A percentile compares a stretch with the other conserved stretches of the same genome.
These are phyloP conservation scores for Purshia tridentata DNA, from an alignment of 306 rosid species.

Conservation along the genomic window DNA sequence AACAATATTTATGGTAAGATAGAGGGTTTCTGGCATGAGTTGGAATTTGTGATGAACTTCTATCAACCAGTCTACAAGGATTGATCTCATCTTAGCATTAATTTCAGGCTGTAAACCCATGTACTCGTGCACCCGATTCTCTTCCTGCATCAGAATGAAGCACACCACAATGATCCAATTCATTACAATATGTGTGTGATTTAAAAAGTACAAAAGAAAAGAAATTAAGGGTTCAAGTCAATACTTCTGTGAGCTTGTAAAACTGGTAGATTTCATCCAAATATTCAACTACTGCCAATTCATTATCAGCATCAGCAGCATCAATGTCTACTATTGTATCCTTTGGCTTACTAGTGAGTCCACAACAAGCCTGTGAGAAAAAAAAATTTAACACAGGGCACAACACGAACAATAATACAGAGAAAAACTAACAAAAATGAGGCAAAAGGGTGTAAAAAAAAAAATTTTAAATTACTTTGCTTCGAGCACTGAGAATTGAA, in stretches of 20 bases:
- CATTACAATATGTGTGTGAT: not conserved
- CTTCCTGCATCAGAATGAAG: slow-evolving; percentile 40
- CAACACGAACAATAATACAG: not conserved
- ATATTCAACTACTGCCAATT: slow-evolving; percentile 75
- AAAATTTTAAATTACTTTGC: slow-evolving; percentile 49
- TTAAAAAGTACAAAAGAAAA: slow-evolving; percentile 6
- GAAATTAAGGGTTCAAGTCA: not conserved
- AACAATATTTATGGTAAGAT: slow-evolving; percentile 61
- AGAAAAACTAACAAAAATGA: not conserved
- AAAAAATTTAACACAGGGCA: slow-evolving; percentile 9
- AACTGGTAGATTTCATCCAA: slow-evolving; percentile 68
- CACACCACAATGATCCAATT: not conserved
- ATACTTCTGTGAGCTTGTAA: slow-evolving; percentile 71
- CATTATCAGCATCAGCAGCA: slow-evolving; percentile 54
- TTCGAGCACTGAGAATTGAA: slow-evolving; percentile 71
- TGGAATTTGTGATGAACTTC: slow-evolving; percentile 85
- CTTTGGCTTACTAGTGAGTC: slow-evolving; percentile 42
- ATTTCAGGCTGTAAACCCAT: slow-evolving; percentile 67
- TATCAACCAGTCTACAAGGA: slow-evolving; percentile 83
- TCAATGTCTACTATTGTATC: slow-evolving; percentile 56
- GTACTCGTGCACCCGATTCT: slow-evolving; percentile 52
- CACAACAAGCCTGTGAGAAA: slow-evolving; percentile 62
- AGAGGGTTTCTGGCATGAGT: slow-evolving; percentile 78
- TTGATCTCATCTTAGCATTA: slow-evolving; percentile 83
- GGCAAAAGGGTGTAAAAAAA: not conserved